Conservation (phyloP, 768 basidiomycete species). For the Kwoniella sp. region DNA sequence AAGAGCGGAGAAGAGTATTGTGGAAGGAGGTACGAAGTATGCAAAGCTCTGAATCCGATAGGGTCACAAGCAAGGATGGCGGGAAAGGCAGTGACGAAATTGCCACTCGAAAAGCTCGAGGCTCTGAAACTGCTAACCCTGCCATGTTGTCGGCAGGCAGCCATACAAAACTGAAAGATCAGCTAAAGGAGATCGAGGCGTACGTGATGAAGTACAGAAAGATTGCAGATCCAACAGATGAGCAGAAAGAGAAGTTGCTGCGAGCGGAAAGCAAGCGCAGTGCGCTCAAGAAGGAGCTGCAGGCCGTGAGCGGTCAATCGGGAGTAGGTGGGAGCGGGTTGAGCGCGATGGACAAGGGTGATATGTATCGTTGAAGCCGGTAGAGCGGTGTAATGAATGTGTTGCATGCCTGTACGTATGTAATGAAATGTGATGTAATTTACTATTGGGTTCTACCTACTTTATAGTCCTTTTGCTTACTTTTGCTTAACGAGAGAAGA, state of each 20-base stretch:
- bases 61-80: no score
- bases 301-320: not conserved
- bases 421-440: not conserved
- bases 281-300: conserved; percentile 7
- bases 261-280: conserved; percentile 4
- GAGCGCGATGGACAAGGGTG: conserved; percentile 28
- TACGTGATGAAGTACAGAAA: conserved; percentile 6
- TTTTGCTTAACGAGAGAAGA: no score
- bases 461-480: not conserved
- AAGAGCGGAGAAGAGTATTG: conserved; percentile 11
- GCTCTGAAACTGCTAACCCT: no score
- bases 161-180: not conserved
- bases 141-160: no score
- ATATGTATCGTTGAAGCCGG: not conserved
- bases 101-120: no score
- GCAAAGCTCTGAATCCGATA: not conserved
- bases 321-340: conserved; percentile 39
- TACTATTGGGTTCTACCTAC: no score
- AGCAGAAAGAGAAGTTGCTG: not conserved
- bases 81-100: no score
- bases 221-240: conserved; percentile 5
- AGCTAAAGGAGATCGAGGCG: conserved; percentile 12
- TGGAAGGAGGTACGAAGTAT: conserved; percentile 8
- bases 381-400: conserved; percentile 4
- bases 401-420: conserved; percentile 4